Base-by-base conservation (phyloP, 2,329 filamentous ascomycete genomes). In the Phaeomoniella chlamydospora region DNA sequence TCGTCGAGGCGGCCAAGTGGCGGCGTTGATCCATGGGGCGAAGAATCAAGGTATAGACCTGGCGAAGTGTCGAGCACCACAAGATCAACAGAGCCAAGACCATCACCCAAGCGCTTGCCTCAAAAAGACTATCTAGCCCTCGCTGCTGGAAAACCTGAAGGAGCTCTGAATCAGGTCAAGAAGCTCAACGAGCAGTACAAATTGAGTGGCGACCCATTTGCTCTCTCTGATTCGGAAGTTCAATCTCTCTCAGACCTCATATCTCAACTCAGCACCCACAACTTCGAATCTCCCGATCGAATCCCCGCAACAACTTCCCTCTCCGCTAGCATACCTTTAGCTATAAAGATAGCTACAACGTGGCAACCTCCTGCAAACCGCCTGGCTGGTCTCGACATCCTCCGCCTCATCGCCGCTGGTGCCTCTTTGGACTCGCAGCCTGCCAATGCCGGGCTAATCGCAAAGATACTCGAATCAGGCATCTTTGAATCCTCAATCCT, bases 51-150 rank as follows among this genome's bases (percentile, higher is more conserved):
- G 45, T 92, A 93, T 55, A 72, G 79, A 36, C 84, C 86, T 15
- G 82, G 78, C 11, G 75, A 83, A 44, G 64, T 58, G 3, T 49
- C 65, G 4, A 55, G 64, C 26, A 52, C 53, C 29, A 44, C 48
- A 19, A 35, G 34, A 4, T 18, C 18, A n/a, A 29, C 37, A 11
- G 9, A 30, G 12, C 36, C 37, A 15, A 34, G 30, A 9, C 59
- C 61, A 14, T 64, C 70, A 13, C 79, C 77, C 47, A 64, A 78
- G 3, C 22, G 22, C 6, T 60, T 94, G 9, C 87, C 87, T 1
- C 84, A 92, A 49, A 80, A 73, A 38, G 71, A 78, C 15, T 94
- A 88, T 48, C 69, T 94, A 3, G 72, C 71, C 18, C 88, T 94
- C 34, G 72, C 77, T 6, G 71, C 75, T 4, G 82, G 80, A 26